phyloP scores from a whole-genome alignment of 306 rosid genomes.

The Fagus sylvatica region DNA sequence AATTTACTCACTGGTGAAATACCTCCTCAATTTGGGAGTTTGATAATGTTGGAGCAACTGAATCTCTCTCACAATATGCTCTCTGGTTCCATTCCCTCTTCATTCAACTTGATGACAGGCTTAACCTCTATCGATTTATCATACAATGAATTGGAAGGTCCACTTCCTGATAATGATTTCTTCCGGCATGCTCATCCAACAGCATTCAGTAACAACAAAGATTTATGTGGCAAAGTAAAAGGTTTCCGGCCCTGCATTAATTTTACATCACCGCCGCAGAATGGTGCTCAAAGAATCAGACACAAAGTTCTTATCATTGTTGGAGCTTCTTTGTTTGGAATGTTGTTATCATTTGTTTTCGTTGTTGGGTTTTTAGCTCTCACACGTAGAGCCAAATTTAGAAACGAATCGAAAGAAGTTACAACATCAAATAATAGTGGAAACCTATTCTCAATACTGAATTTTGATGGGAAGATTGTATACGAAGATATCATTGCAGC shows the following conservation, averaged over 20 bases:
- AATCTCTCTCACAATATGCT: background rate
- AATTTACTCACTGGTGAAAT: conserved; percentile 1
- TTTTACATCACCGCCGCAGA: background rate
- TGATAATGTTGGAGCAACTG: background rate
- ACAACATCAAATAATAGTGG: background rate
- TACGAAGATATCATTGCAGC: background rate
- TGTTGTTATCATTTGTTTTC: background rate
- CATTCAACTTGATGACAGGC: background rate
- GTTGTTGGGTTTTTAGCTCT: background rate
- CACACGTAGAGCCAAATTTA: background rate
- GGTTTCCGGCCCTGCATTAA: background rate
- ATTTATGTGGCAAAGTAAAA: background rate
- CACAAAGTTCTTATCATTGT: background rate
- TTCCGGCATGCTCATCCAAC: background rate
- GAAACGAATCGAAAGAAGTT: background rate
- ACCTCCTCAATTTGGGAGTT: background rate
- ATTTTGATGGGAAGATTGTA: background rate
- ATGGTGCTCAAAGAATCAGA: background rate
- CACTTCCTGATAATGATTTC: background rate
- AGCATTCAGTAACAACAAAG: background rate
- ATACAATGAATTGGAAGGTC: conserved; percentile 1
- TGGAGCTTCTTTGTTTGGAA: background rate
- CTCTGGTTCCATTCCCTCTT: background rate
- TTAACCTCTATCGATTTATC: background rate
- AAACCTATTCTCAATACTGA: background rate